These are phyloP conservation scores for Immersiella caudata DNA, from an alignment of 495 filamentous ascomycete species.

Conservation along the genomic window DNA sequence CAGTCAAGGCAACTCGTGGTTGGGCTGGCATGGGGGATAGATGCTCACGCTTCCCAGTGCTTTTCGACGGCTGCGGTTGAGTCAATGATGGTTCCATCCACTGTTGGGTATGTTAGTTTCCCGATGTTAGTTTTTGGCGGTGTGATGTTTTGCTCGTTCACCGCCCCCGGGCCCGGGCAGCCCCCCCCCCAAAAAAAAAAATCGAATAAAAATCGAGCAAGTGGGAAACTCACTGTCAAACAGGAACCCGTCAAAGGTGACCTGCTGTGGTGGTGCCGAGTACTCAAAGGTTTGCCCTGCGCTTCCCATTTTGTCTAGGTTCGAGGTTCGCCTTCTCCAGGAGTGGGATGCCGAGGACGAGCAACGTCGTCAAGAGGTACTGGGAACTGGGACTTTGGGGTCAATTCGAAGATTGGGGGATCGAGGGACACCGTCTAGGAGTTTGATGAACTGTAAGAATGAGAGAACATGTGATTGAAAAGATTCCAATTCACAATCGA, in stretches of 20 bases:
- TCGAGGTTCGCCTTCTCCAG: background rate
- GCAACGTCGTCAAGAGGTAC: background rate
- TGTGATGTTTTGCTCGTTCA: background rate
- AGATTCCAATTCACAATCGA: background rate
- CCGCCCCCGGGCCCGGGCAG: background rate
- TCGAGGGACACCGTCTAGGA: too few species aligned
- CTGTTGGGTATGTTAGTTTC: background rate
- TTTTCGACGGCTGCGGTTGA: constrained; percentile 84
- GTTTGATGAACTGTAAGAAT: background rate
- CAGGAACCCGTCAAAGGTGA: constrained; percentile 72
- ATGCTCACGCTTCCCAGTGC: constrained; percentile 79
- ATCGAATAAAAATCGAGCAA: constrained; percentile 74
- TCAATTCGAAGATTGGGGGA: too few species aligned
- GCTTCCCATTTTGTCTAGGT: constrained; percentile 28
- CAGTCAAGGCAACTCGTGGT: constrained; percentile 1
- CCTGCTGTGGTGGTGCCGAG: constrained; percentile 58
- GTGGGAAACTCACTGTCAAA: constrained; percentile 65
- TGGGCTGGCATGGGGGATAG: background rate
- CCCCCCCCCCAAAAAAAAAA: constrained; percentile 67
- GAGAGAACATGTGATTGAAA: background rate
- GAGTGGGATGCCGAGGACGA: background rate
- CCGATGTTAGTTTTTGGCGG: background rate
- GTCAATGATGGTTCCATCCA: constrained; percentile 86
- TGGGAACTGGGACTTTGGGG: too few species aligned
- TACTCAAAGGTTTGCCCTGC: constrained; percentile 39